A percentile compares a stretch with the other conserved stretches of the same genome.
Evolutionary conservation across 345 rosid species (phyloP).

Genomic region (Isatis tinctoria): DNA sequence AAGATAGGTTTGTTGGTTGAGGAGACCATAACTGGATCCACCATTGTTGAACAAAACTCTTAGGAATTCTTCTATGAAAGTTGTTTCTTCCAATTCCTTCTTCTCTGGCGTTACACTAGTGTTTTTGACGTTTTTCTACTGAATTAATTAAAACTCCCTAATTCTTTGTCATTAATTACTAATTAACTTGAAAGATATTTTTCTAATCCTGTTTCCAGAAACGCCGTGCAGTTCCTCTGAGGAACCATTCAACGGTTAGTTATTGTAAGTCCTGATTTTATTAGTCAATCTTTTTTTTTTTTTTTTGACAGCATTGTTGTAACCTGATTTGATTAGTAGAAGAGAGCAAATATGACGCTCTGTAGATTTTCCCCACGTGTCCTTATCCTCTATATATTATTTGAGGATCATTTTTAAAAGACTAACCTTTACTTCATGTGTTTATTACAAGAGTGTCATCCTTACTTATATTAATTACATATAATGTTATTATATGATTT

Average conservation of each 20-base stretch:
- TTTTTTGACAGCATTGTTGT: background rate
- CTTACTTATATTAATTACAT: no score
- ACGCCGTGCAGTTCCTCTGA: background rate
- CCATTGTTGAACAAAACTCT: background rate
- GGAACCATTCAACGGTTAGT: background rate
- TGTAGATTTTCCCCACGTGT: background rate
- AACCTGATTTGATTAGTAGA: background rate
- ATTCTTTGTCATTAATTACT: background rate
- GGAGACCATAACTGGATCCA: background rate
- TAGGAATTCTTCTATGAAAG: background rate
- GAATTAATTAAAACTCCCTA: background rate
- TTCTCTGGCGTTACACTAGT: background rate
- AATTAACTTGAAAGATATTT: background rate
- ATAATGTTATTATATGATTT: no score
- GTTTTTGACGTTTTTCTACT: background rate
- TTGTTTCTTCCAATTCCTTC: background rate
- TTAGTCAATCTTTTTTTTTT: background rate
- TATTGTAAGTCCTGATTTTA: background rate
- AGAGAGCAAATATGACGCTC: background rate
- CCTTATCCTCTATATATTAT: no score
- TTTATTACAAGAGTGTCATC: no score
- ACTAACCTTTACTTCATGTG: no score
- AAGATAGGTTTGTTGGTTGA: conserved; percentile 6
- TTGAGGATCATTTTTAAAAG: no score
- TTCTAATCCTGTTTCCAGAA: background rate